Percentiles rank a stretch among this genome's conserved stretches.
Conservation (phyloP, 2,329 filamentous ascomycete genomes). For the Diaporthe citri region DNA sequence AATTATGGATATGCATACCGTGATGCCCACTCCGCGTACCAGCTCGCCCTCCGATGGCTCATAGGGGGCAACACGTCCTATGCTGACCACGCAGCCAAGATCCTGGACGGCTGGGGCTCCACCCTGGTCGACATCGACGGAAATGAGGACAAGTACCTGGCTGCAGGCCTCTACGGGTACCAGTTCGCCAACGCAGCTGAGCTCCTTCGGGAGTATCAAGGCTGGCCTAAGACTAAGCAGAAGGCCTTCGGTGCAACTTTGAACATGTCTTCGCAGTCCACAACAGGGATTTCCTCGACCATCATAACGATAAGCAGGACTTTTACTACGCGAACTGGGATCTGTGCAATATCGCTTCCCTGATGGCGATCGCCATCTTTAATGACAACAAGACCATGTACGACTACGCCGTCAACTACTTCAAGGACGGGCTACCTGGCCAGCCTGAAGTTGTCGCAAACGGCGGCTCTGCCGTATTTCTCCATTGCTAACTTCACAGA, state of each 20-base stretch:
- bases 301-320: slow-evolving; percentile 46
- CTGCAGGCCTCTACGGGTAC: slow-evolving; percentile 54
- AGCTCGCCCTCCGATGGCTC: slow-evolving; percentile 50
- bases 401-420: slow-evolving; percentile 51
- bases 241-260: slow-evolving; percentile 45
- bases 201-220: slow-evolving; percentile 47
- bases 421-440: slow-evolving; percentile 46
- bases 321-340: slow-evolving; percentile 48
- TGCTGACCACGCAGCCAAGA: slow-evolving; percentile 48
- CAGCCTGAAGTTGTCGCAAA: slow-evolving; percentile 8
- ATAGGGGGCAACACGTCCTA: slow-evolving; percentile 49
- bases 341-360: slow-evolving; percentile 52
- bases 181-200: slow-evolving; percentile 55
- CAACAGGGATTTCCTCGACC: slow-evolving; percentile 46
- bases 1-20: slow-evolving; percentile 15
- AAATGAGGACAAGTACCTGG: slow-evolving; percentile 50
- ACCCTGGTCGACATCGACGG: slow-evolving; percentile 50
- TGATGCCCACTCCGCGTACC: slow-evolving; percentile 1
- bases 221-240: not conserved
- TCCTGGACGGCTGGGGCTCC: slow-evolving; percentile 51
- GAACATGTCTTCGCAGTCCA: slow-evolving; percentile 51
- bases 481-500: slow-evolving; percentile 10
- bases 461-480: slow-evolving; percentile 14
- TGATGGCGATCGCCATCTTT: slow-evolving; percentile 53
- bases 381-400: slow-evolving; percentile 53